Base-by-base conservation (phyloP, 306 rosid genomes). In the Castanea crenata region DNA sequence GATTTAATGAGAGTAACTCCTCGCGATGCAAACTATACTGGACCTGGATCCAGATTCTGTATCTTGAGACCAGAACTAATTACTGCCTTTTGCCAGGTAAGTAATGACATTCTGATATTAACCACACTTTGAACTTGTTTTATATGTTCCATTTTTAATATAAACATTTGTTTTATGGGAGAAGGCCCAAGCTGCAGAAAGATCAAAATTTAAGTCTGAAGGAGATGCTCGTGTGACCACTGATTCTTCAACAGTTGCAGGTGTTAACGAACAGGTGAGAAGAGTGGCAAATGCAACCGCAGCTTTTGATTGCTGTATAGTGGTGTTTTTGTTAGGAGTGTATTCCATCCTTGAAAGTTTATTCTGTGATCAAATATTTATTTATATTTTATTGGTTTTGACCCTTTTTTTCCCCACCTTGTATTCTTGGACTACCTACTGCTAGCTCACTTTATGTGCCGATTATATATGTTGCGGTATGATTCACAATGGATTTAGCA, bases 1-100 rank as follows among this genome's bases (percentile, higher is more conserved):
- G 99, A 95, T 85, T 85, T 95, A 87, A 93, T 95, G 97, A 90
- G 99, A 82, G 97, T 93, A 63, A 93, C 99, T 72, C 99, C 99
- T 55, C 94, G 94, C 63, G 98, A 95, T 91, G 97, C 97, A 65
- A 96, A 96, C 82, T 90, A 87, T 79, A 90, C 86, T 75, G 96
- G 98, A 73, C 85, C 92, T 67, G 91, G 98, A 55, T 93, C 98
- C 55, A 93, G 98, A 78, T 96, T 90, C 80, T 90, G 96, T 81
- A 91, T 96, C 23, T 76, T 96, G 86, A 91, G 99, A 79, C 91
- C 95, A 62, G 98, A 96, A 86, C 83, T 93, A 74, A 90, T 96
- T 79, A 88, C 91, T 58, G 91, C 92, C 13, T 96, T 81, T 88
- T 91, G 91, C 84, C 98, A 93, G 96, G 99, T 91, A 65, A 74